Evolutionary conservation across 345 rosid species (phyloP).

Genomic region (Corchorus capsularis): DNA sequence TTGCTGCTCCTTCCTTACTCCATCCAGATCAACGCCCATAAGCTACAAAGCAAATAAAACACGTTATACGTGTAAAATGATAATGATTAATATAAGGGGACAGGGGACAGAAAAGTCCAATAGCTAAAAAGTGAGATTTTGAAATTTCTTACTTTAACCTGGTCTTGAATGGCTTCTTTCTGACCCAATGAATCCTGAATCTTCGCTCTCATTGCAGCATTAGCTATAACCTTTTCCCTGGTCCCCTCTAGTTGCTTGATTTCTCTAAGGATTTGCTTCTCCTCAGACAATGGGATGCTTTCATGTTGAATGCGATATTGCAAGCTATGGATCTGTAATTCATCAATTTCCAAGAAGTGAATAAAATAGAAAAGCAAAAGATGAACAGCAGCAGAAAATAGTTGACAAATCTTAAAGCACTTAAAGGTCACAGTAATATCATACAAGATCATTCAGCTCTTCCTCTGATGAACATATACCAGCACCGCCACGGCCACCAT

Average conservation of each 20-base stretch:
- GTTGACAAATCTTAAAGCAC: neutral
- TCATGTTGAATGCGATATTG: conserved; percentile 90
- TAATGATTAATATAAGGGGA: neutral
- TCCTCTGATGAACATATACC: conserved; percentile 87
- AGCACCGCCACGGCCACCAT: conserved; percentile 50
- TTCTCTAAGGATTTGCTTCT: conserved; percentile 89
- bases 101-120: neutral
- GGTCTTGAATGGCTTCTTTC: conserved; percentile 67
- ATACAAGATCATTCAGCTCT: conserved; percentile 79
- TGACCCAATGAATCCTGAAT: conserved; percentile 89
- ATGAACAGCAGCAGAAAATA: conserved; percentile 18
- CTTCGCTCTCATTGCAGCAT: conserved; percentile 76
- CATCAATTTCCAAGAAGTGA: conserved; percentile 25
- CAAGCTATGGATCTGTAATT: conserved; percentile 70
- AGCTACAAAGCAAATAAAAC: conserved; percentile 47
- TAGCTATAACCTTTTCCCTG: conserved; percentile 84
- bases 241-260: conserved; percentile 92
- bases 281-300: conserved; percentile 86
- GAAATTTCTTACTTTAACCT: conserved; percentile 75
- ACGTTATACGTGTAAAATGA: neutral
- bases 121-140: neutral
- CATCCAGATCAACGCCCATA: conserved; percentile 85
- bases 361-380: conserved; percentile 15
- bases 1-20: conserved; percentile 85
- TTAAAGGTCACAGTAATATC: conserved; percentile 26